Conservation (phyloP, 164 flowering plant species). For the Umbilicus rupestris region DNA sequence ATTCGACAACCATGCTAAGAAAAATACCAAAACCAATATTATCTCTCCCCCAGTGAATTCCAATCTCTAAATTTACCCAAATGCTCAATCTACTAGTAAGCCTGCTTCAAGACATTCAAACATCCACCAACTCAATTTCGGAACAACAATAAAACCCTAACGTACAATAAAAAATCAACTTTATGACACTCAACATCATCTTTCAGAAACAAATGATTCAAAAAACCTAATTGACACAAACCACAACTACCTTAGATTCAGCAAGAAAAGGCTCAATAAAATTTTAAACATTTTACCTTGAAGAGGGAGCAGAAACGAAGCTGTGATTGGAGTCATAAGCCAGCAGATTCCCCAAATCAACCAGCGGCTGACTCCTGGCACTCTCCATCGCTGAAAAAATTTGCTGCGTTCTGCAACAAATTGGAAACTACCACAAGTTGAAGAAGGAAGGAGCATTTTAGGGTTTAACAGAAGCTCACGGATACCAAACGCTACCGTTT, state of each 20-base stretch:
- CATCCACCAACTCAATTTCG: not conserved
- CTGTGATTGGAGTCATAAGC: constrained; percentile 51
- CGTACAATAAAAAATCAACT: not conserved
- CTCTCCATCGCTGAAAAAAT: not conserved
- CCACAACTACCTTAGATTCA: not conserved
- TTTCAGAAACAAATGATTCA: not conserved
- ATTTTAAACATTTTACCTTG: constrained; percentile 34
- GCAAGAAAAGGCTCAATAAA: not conserved
- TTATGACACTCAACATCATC: not conserved
- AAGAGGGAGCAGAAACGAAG: constrained; percentile 39
- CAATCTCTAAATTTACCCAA: not conserved
- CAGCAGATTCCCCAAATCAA: constrained; percentile 71
- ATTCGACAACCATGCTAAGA: no score
- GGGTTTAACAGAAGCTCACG: not conserved
- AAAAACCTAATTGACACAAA: not conserved
- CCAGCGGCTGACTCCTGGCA: constrained; percentile 7
- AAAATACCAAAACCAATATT: no score
- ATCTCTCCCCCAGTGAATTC: not conserved
- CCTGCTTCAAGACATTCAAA: not conserved
- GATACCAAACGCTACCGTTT: no score
- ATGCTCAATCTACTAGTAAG: not conserved
- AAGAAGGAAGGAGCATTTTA: not conserved
- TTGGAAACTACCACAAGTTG: not conserved
- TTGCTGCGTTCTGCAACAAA: not conserved
- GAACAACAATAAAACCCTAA: not conserved